These are phyloP conservation scores for Myxozyma kluyveri DNA, from an alignment of 805 yeast species.

Conservation along the genomic window DNA sequence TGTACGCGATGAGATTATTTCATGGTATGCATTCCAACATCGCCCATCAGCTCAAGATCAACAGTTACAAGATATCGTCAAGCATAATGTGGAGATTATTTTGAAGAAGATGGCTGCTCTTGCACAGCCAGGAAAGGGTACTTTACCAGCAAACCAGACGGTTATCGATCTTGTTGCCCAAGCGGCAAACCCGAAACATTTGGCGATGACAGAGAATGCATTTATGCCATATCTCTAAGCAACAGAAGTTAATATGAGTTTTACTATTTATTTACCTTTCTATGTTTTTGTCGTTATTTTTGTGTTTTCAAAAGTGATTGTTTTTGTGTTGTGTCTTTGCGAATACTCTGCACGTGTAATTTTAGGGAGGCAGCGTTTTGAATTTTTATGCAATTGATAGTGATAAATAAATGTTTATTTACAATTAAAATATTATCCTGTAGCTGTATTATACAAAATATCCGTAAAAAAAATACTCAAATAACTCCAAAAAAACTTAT, in stretches of 20 bases:
- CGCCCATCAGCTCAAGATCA: slow-evolving; percentile 77
- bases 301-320: too few species aligned
- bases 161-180: slow-evolving; percentile 86
- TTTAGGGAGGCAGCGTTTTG: neutral
- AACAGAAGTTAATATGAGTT: too few species aligned
- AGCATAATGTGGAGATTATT: slow-evolving; percentile 80
- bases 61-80: slow-evolving; percentile 80
- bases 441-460: too few species aligned
- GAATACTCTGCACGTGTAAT: neutral
- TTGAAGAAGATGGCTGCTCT: slow-evolving; percentile 74
- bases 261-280: neutral
- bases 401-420: neutral
- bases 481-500: too few species aligned
- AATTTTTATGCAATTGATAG: neutral
- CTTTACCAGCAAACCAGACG: slow-evolving; percentile 79
- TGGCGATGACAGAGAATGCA: slow-evolving; percentile 85
- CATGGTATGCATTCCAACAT: slow-evolving; percentile 88
- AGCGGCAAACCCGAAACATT: slow-evolving; percentile 90
- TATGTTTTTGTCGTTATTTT: neutral
- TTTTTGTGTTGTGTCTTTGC: neutral
- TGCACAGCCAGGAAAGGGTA: slow-evolving; percentile 59
- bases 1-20: slow-evolving; percentile 90
- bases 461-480: too few species aligned
- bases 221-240: slow-evolving; percentile 90
- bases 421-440: too few species aligned